These are phyloP conservation scores for Kuraishia hungarica DNA, from an alignment of 805 yeast genomes.

Conservation along the genomic window DNA sequence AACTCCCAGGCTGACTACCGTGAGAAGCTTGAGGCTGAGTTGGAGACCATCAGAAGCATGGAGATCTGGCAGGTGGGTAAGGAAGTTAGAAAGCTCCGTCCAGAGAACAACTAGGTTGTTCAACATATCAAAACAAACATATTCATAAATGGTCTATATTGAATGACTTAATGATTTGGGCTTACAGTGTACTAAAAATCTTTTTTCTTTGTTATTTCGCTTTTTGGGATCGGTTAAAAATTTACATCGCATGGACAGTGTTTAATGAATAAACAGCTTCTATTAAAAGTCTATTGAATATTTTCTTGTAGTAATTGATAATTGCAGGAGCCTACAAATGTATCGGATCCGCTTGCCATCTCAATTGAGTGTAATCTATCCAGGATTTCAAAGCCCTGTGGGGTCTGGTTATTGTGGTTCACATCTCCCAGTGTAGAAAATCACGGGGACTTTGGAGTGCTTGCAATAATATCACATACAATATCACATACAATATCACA, in stretches of 20 bases:
- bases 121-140: not conserved
- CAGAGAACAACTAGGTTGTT: conserved; percentile 79
- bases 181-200: conserved; percentile 1
- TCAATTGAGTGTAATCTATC: not conserved
- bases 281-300: conserved; percentile 6
- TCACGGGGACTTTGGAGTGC: not conserved
- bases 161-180: conserved; percentile 27
- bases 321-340: conserved; percentile 3
- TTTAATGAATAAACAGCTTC: conserved; percentile 33
- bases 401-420: not conserved
- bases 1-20: conserved; percentile 98
- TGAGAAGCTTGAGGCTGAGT: conserved; percentile 89
- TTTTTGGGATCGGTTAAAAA: conserved; percentile 8
- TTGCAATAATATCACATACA: not conserved
- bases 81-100: conserved; percentile 99
- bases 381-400: not conserved
- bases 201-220: conserved; percentile 9
- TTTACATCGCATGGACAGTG: conserved; percentile 25
- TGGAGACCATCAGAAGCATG: conserved; percentile 88
- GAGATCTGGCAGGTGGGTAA: conserved; percentile 99
- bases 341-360: conserved; percentile 49
- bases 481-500: too few relatives aligned
- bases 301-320: too few relatives aligned
- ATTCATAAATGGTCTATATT: conserved; percentile 21
- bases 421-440: not conserved